Evolutionary conservation across 768 basidiomycete species (phyloP).

Genomic region (Mycena rebaudengoi): DNA sequence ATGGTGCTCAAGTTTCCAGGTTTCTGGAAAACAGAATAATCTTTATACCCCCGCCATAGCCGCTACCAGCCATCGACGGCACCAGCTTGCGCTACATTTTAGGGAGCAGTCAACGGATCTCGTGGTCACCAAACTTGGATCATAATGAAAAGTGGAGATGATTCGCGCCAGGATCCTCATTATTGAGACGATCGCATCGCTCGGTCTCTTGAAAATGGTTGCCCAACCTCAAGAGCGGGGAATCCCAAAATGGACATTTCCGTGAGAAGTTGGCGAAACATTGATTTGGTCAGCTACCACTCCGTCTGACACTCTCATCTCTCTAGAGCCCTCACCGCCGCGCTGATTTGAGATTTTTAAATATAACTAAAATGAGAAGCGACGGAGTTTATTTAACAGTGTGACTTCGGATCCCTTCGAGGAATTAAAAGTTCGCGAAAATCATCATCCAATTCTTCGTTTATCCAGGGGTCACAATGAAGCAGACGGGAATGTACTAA

Average conservation of each 20-base stretch:
- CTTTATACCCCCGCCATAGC: constrained; percentile 9
- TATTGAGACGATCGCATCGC: not conserved
- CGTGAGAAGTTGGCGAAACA: not conserved
- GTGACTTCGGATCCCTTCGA: not conserved
- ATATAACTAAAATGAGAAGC: constrained; percentile 6
- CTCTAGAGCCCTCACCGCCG: constrained; percentile 7
- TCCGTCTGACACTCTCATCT: constrained; percentile 16
- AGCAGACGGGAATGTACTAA: not conserved
- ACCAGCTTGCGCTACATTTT: not conserved
- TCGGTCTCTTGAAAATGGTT: not conserved
- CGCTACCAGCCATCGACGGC: not conserved
- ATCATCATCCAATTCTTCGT: not conserved
- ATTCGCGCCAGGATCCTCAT: not conserved
- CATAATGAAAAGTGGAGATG: not conserved
- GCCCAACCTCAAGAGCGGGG: not conserved
- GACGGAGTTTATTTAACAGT: constrained; percentile 8
- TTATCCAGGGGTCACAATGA: constrained; percentile 17
- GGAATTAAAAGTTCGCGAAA: not conserved
- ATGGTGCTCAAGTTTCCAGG: not conserved
- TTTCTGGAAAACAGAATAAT: not conserved
- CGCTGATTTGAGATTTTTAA: not conserved
- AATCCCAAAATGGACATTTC: not conserved
- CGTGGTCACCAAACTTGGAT: not conserved
- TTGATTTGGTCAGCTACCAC: constrained; percentile 4
- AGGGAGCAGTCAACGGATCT: constrained; percentile 4